A percentile compares a stretch with the other conserved stretches of the same genome.
phyloP scores from a whole-genome alignment of 2,329 filamentous ascomycete genomes.

The Hypomyces perniciosus region DNA sequence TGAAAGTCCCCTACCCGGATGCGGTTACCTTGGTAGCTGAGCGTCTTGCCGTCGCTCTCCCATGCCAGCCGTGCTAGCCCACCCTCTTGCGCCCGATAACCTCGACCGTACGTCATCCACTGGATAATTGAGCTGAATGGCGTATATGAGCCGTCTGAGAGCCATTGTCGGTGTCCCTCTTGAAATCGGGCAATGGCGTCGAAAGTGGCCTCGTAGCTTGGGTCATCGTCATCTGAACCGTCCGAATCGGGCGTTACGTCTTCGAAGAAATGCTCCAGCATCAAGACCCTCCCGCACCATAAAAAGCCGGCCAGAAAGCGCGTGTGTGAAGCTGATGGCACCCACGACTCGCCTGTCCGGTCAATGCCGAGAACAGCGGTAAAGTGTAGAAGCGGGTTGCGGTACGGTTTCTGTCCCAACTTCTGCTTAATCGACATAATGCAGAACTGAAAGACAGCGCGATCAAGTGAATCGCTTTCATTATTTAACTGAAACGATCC shows the following conservation, averaged over 20 bases:
- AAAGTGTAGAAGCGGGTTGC: not conserved
- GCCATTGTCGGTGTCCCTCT: not conserved
- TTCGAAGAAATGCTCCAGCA: not conserved
- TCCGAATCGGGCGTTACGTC: not conserved
- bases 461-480: no score
- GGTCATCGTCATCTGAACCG: not conserved
- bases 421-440: not conserved
- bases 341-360: not conserved
- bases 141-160: not conserved
- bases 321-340: not conserved
- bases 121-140: not conserved
- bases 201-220: not conserved
- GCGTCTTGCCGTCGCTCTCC: no score
- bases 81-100: not conserved
- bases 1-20: no score
- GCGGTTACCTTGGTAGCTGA: no score
- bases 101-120: constrained; percentile 2
- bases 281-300: not conserved
- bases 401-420: not conserved
- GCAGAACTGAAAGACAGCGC: not conserved
- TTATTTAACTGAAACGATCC: no score
- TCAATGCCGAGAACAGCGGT: not conserved
- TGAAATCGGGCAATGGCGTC: not conserved
- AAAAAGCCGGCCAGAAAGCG: not conserved
- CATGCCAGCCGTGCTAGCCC: no score